A percentile compares a stretch with the other conserved stretches of the same genome.
Conservation (phyloP, 164 flowering plant genomes). For the Santalum album region DNA sequence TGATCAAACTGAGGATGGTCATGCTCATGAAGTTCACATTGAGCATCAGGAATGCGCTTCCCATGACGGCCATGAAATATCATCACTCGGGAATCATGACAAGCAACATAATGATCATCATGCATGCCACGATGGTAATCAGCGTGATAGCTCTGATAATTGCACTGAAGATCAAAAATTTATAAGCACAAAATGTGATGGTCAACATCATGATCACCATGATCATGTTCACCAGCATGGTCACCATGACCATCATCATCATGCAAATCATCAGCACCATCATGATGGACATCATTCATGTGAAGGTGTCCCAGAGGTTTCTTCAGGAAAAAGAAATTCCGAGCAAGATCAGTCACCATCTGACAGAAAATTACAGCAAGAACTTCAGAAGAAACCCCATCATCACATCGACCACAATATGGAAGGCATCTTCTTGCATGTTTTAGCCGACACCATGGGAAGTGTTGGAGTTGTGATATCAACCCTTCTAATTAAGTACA, state of each 20-base stretch:
- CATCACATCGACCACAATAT: slow-evolving; percentile 93
- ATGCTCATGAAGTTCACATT: slow-evolving; percentile 21
- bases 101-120: slow-evolving; percentile 13
- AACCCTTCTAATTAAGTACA: slow-evolving; percentile 80
- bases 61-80: slow-evolving; percentile 17
- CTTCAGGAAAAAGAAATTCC: slow-evolving; percentile 2
- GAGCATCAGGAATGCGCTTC: slow-evolving; percentile 19
- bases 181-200: not conserved
- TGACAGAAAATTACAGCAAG: slow-evolving; percentile 15
- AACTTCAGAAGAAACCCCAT: slow-evolving; percentile 32
- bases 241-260: not conserved
- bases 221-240: slow-evolving; percentile 6
- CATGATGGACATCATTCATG: slow-evolving; percentile 6
- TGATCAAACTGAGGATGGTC: slow-evolving; percentile 24
- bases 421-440: slow-evolving; percentile 98
- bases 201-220: not conserved
- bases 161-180: not conserved
- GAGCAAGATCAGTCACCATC: slow-evolving; percentile 10
- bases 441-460: slow-evolving; percentile 92
- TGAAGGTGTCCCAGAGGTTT: not conserved
- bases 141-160: slow-evolving; percentile 5
- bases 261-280: slow-evolving; percentile 10
- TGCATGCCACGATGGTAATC: slow-evolving; percentile 7
- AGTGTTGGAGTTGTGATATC: slow-evolving; percentile 98
- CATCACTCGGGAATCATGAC: slow-evolving; percentile 13